Evolutionary conservation across 2,329 filamentous ascomycete genomes (phyloP), one percentile per base, ranked within the genome.

Genomic region (Ambrosiella beaveri): DNA sequence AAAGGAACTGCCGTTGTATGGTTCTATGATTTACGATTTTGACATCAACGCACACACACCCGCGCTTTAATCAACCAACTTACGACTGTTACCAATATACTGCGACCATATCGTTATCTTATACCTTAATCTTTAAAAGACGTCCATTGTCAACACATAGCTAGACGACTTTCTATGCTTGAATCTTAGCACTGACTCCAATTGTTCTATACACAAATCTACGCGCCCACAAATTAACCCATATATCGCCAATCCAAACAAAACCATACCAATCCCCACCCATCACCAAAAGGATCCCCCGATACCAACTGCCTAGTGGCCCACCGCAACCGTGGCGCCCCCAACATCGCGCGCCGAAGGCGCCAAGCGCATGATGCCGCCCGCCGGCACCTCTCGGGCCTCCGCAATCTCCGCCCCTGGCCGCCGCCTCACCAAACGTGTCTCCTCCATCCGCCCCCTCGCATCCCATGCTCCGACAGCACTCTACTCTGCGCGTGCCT

Each of bases 301-400:
- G 6, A 51, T 12, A n/a, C 15, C 45, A 27, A n/a, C 55, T n/a
- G 47, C 44, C 38, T n/a, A 40, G 45, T 36, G 53, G 47, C 54
- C 58, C 56, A 59, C 58, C 58, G 58, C 54, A 56, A 59, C 54
- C 47, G 47, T 59, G 58, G 58, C 58, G 57, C 57, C 57, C 17
- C 39, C 17, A 44, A 59, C 41, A 36, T 54, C 58, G 36, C 58
- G 54, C 54, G 57, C 57, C 44, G 57, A 59, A 44, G 52, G 52
- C 39, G 54, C 51, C 38, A 62, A 61, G 51, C 59, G 61, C 49
- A 36, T 52, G 7, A 58, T 60, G 44, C 47, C 54, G 15, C 54
- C 54, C 17, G 45, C 58, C 12, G 50, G 54, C 5, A 54, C 54
- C 27, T 27, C 27, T 17, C 58, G 58, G 39, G 38, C 49, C 54